phyloP scores from a whole-genome alignment of 305 asterid species.

The Fraxinus platypoda region DNA sequence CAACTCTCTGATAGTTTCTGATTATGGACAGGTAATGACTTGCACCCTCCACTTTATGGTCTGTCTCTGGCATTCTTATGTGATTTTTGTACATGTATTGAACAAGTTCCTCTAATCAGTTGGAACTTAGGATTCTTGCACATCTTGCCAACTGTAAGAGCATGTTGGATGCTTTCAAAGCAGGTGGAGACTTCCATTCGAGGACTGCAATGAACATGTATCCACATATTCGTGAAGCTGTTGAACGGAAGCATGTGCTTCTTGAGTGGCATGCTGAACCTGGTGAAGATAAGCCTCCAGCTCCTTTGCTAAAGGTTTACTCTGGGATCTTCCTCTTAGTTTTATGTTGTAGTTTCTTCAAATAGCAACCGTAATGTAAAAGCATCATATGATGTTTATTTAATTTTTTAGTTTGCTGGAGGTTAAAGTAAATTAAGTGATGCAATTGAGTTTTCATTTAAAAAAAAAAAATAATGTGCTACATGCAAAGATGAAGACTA shows the following conservation, averaged over 20 bases:
- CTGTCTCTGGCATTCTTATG: not conserved
- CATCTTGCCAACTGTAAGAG: constrained; percentile 93
- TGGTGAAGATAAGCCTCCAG: constrained; percentile 89
- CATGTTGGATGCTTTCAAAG: constrained; percentile 91
- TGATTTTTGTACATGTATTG: constrained; percentile 23
- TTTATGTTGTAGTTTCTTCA: constrained; percentile 5
- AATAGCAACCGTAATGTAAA: not conserved
- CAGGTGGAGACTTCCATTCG: constrained; percentile 99
- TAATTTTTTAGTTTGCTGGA: not conserved
- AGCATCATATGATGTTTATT: not conserved
- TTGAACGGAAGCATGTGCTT: constrained; percentile 67
- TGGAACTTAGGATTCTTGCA: constrained; percentile 99
- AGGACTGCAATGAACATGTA: constrained; percentile 99
- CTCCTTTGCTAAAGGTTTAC: constrained; percentile 83
- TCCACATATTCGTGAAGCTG: constrained; percentile 86
- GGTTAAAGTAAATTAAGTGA: not conserved
- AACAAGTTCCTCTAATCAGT: constrained; percentile 43
- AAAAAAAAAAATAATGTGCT: not conserved
- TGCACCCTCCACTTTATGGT: constrained; percentile 4
- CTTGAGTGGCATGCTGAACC: constrained; percentile 96
- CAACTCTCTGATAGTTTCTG: constrained; percentile 92
- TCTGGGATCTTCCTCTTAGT: constrained; percentile 9
- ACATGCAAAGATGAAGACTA: not conserved
- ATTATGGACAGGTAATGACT: constrained; percentile 86
- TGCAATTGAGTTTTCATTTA: not conserved